These are phyloP conservation scores for Trifolium dubium DNA, from an alignment of 306 rosid species.

Conservation along the genomic window DNA sequence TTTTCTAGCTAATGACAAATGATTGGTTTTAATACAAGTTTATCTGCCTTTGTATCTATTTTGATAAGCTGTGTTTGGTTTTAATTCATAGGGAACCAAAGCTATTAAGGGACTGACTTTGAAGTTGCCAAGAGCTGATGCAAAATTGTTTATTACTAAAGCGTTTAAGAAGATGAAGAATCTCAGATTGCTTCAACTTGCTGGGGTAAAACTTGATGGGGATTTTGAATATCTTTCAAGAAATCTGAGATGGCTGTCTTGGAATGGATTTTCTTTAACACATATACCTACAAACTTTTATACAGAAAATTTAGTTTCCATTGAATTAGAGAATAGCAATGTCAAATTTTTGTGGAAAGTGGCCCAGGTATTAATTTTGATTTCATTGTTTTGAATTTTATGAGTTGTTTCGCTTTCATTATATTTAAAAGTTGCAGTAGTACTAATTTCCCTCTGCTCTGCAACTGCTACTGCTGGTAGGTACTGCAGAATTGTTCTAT, in stretches of 20 bases:
- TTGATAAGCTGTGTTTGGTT: no score
- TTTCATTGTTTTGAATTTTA: no score
- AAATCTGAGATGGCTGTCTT: conserved; percentile 33
- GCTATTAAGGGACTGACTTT: neutral
- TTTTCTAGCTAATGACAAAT: no score
- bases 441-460: neutral
- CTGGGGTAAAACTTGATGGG: conserved; percentile 25
- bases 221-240: conserved; percentile 31
- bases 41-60: neutral
- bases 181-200: neutral
- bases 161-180: neutral
- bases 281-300: conserved; percentile 14
- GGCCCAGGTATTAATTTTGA: conserved; percentile 25
- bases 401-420: no score
- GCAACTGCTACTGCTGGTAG: conserved; percentile 2
- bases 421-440: no score
- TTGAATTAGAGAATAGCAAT: conserved; percentile 18
- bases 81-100: neutral
- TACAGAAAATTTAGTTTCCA: conserved; percentile 32
- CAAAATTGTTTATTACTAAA: neutral
- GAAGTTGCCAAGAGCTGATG: neutral
- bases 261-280: conserved; percentile 34
- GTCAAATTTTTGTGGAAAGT: conserved; percentile 23
- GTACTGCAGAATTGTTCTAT: neutral
- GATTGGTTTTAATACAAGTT: no score